Percentiles rank a stretch among this genome's conserved stretches.
These are phyloP conservation scores for Wickerhamomyces queroliae DNA, from an alignment of 805 yeast genomes.

Conservation along the genomic window DNA sequence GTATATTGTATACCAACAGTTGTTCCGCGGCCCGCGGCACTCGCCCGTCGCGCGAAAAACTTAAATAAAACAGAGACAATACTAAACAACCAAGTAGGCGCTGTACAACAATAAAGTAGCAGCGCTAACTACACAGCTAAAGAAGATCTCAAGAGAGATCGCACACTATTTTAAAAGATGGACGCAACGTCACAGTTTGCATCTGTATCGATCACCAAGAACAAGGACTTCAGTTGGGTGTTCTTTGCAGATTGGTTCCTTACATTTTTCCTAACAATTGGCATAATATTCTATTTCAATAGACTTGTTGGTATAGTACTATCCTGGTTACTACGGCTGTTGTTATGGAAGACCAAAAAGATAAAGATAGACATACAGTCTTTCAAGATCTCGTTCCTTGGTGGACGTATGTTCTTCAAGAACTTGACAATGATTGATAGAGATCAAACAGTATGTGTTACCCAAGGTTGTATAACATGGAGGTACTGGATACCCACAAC, in stretches of 20 bases:
- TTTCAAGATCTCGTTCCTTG: conserved; percentile 68
- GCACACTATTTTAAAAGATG: conserved; percentile 10
- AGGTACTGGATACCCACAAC: conserved; percentile 81
- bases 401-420: conserved; percentile 76
- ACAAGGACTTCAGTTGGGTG: conserved; percentile 51
- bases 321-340: conserved; percentile 42
- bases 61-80: too few relatives aligned
- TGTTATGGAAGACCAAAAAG: conserved; percentile 59
- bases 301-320: conserved; percentile 60
- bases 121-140: too few relatives aligned
- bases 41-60: too few relatives aligned
- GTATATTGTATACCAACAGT: too few relatives aligned
- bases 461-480: conserved; percentile 81
- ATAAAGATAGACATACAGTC: conserved; percentile 66
- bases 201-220: conserved; percentile 23
- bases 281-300: conserved; percentile 71
- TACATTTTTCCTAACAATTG: conserved; percentile 52
- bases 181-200: conserved; percentile 24
- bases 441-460: conserved; percentile 63
- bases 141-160: too few relatives aligned
- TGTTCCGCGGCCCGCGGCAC: too few relatives aligned
- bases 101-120: too few relatives aligned
- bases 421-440: conserved; percentile 70
- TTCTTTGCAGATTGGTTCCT: conserved; percentile 82
- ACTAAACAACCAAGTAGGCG: too few relatives aligned